Evolutionary conservation across 495 filamentous ascomycete species (phyloP).

Genomic region (Achaetomiella virescens): DNA sequence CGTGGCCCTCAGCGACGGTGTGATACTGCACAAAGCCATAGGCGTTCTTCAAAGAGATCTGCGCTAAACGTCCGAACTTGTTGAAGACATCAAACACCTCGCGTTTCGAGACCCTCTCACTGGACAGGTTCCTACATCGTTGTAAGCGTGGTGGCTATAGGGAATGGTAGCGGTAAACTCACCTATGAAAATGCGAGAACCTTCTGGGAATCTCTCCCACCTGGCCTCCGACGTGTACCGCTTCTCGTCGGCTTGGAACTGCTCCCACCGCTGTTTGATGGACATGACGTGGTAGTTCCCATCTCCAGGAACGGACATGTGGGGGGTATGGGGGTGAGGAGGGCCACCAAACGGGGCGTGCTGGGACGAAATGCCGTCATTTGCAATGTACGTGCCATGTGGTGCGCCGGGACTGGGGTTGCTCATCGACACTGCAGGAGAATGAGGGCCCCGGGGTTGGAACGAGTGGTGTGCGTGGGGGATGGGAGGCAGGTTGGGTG

Average conservation of each 20-base stretch:
- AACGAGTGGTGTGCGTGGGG: conserved; percentile 30
- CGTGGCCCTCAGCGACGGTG: conserved; percentile 62
- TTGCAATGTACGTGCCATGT: conserved; percentile 42
- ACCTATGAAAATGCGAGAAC: conserved; percentile 90
- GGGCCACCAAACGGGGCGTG: conserved; percentile 47
- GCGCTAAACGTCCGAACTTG: conserved; percentile 78
- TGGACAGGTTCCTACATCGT: conserved; percentile 74
- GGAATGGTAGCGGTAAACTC: conserved; percentile 32
- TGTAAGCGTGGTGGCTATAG: not conserved
- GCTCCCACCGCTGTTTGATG: conserved; percentile 66
- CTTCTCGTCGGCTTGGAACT: conserved; percentile 75
- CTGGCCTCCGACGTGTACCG: conserved; percentile 36
- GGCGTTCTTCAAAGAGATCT: conserved; percentile 93
- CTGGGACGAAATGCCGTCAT: conserved; percentile 47
- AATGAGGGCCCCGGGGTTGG: conserved; percentile 15
- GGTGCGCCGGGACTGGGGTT: conserved; percentile 41
- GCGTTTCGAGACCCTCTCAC: conserved; percentile 86
- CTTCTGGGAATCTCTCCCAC: conserved; percentile 87
- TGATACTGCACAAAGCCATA: conserved; percentile 97
- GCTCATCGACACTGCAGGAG: conserved; percentile 39
- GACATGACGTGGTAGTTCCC: conserved; percentile 7
- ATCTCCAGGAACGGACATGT: conserved; percentile 40
- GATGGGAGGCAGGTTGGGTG: conserved; percentile 31
- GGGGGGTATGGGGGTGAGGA: conserved; percentile 12
- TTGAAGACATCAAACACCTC: conserved; percentile 89